phyloP scores from a whole-genome alignment of 129 eudicot genomes.

The Artemisia tridentata region DNA sequence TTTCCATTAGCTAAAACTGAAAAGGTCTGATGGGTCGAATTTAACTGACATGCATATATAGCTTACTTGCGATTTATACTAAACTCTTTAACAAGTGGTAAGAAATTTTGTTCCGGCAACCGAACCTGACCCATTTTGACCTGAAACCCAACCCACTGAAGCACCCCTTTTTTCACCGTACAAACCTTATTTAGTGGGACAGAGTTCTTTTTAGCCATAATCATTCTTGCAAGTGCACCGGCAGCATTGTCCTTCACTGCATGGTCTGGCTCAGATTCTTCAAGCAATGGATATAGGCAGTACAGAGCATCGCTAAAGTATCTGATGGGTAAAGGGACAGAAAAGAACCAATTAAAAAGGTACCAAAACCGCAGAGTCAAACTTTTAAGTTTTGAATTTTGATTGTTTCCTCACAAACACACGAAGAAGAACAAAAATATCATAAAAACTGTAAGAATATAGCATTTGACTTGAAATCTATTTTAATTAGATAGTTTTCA shows the following conservation, averaged over 20 bases:
- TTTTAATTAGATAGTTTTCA: background rate
- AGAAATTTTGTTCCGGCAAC: too few relatives aligned
- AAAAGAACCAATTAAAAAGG: conserved; percentile 12
- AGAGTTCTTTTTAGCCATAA: conserved; percentile 69
- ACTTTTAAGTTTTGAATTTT: too few relatives aligned
- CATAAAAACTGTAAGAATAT: background rate
- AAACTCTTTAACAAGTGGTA: too few relatives aligned
- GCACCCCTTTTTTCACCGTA: background rate
- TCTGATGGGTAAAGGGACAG: conserved; percentile 38
- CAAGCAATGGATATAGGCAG: conserved; percentile 73
- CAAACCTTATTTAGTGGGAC: conserved; percentile 75
- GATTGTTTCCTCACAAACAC: too few relatives aligned
- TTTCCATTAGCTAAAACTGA: too few relatives aligned
- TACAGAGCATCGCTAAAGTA: conserved; percentile 63
- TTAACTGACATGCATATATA: background rate
- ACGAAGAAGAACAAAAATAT: too few relatives aligned
- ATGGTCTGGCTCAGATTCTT: conserved; percentile 83
- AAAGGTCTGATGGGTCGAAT: background rate
- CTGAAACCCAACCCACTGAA: background rate
- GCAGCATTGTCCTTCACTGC: conserved; percentile 95
- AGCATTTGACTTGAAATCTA: background rate
- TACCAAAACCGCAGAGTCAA: conserved; percentile 6
- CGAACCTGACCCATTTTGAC: background rate
- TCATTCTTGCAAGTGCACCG: conserved; percentile 96
- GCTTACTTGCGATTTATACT: too few relatives aligned